Base-by-base conservation (phyloP, 164 flowering plant species). In the Dillenia turbinata region DNA sequence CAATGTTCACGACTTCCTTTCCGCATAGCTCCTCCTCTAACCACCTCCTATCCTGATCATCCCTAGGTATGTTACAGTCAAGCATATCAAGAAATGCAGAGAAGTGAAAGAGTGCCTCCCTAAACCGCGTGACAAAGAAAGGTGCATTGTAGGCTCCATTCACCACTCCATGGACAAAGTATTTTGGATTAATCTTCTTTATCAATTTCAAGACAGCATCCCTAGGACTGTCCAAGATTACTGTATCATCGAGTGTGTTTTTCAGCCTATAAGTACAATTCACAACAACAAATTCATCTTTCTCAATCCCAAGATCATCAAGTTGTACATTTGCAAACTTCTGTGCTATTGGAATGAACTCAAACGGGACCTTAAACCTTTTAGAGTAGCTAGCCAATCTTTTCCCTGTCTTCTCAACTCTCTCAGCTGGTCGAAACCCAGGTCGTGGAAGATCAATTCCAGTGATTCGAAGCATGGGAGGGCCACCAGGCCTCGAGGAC, bases 401-500 rank as follows among this genome's bases (percentile, higher is more conserved):
- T 0, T 56, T 56, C 40, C 76, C 81, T 50, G 81, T 69, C 65
- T 77, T 78, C 63, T 71, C 74, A 22, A 72, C 74, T 65, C 74
- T 55, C 48, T 69, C 65, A 49, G 74, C 73, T 7, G 81, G 81
- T 9, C 74, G 66, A 56, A 71, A 72, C 11, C 81, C 81, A 12
- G 74, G 78, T 58, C 57, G 71, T 10, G 81, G 81, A 54, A 77
- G 26, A 60, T 77, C 81, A 44, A 77, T 69, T 56, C 81, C 81
- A 8, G 81, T 77, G 16, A 77, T 77, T 52, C 74, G 68, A 47
- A 77, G 68, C 60, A 55, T 71, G 43, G 78, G 76, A 54, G 78
- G 74, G 54, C 81, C 81, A 19, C 72, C 74, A n/a, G 67, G 56
- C 66, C 67, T 61, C 10, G 61, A 54, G 2, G 85, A 71, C 53